phyloP scores from a whole-genome alignment of 441 rosid genomes.

The Metrosideros polymorpha region DNA sequence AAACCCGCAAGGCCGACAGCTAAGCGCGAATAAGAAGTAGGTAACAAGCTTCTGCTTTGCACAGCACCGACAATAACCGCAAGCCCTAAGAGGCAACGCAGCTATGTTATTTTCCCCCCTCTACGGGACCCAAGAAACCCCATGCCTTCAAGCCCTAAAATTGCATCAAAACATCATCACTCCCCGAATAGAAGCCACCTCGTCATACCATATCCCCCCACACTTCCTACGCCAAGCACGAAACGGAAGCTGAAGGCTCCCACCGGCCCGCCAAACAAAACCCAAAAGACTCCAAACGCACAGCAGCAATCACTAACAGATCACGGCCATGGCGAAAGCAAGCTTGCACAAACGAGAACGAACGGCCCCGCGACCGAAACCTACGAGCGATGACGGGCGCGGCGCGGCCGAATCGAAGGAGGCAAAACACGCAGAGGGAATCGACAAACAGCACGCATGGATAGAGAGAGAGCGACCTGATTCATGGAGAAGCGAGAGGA shows the following conservation, averaged over 20 bases:
- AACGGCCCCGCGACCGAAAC: background rate
- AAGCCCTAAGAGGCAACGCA: background rate
- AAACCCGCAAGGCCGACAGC: background rate
- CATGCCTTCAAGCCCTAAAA: background rate
- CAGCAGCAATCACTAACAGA: background rate
- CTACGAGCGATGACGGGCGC: background rate
- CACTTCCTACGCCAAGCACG: background rate
- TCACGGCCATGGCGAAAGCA: background rate
- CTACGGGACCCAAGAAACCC: background rate
- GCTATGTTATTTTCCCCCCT: rapidly evolving
- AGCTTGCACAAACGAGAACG: background rate
- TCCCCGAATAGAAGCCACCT: background rate
- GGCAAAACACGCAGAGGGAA: background rate
- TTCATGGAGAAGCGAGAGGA: background rate
- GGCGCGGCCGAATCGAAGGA: background rate
- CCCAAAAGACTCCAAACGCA: background rate
- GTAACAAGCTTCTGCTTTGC: background rate
- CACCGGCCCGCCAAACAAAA: background rate
- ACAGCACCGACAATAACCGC: background rate
- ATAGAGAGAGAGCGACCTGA: background rate
- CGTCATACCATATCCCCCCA: background rate
- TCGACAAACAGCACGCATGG: background rate
- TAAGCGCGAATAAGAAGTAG: background rate
- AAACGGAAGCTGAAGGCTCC: background rate
- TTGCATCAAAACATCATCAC: background rate